Base-by-base conservation (phyloP, 1,139 yeast species). In the Casaregolazyma lundiana region DNA sequence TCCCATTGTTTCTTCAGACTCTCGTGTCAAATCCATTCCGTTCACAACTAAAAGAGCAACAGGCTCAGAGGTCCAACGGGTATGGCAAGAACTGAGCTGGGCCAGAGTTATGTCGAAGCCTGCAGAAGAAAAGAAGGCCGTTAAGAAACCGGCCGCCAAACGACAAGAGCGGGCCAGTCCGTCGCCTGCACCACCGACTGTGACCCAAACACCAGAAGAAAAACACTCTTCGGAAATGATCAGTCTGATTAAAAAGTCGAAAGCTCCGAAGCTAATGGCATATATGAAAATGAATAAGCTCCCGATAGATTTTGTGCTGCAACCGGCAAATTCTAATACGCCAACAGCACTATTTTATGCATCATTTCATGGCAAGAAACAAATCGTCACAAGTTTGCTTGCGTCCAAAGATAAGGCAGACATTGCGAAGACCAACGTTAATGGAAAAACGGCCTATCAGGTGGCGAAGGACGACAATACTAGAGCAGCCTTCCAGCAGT, bases 31-130 rank as follows among this genome's bases (percentile, higher is more conserved):
- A 41, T 68, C 72, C 6, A 79, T 92, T 61, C 98, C 98, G 1
- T 88, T 92, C 65, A 83, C 96, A 0, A 92, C 98, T 0, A 78
- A 80, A 48, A 75, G 97, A 55, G 96, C 98, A 0, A 90, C 97
- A 0, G 75, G 85, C 0, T 69, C 80, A 2, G 98, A 90, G 62
- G 67, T 94, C 55, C 86, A 81, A 59, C 75, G 82, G 41, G 88
- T 95, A 0, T 92, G 98, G 97, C 74, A 78, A 21, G 82, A 83
- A 54, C 70, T 92, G 49, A 72, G 90, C 0, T 80, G 84, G 54
- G 68, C 85, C 53, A 69, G 72, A 38, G 62, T 78, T 1, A 67
- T 77, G 9, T 77, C 78, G n/a, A 66, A 73, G 18, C 94, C 95
- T 0, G 69, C 72, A 56, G 63, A 67, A 46, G 62, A 59, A 50